These are phyloP conservation scores for Spathaspora arborariae DNA, from an alignment of 805 yeast genomes.

Conservation along the genomic window DNA sequence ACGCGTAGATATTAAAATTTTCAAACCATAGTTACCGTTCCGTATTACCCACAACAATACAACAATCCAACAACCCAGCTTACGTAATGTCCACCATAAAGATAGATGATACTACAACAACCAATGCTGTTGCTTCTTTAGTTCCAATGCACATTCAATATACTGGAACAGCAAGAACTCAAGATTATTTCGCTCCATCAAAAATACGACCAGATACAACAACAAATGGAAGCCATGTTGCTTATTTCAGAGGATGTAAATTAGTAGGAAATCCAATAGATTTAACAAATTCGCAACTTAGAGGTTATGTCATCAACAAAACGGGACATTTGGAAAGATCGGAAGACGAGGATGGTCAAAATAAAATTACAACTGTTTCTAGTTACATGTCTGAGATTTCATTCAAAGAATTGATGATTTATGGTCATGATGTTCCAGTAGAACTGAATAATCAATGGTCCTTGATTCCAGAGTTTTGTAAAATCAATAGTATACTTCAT, in stretches of 20 bases:
- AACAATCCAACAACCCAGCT: too few species aligned
- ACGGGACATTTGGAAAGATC: slow-evolving; percentile 18
- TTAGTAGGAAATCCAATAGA: slow-evolving; percentile 22
- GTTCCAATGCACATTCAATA: slow-evolving; percentile 26
- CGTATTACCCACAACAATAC: too few species aligned
- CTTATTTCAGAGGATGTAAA: slow-evolving; percentile 35
- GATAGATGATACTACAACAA: slow-evolving; percentile 4
- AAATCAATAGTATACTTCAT: slow-evolving; percentile 24
- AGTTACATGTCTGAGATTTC: slow-evolving; percentile 20
- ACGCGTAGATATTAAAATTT: background rate
- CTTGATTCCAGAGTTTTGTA: slow-evolving; percentile 26
- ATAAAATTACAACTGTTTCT: slow-evolving; percentile 17
- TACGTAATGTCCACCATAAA: slow-evolving; percentile 5
- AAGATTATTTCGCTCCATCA: slow-evolving; percentile 28
- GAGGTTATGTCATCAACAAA: slow-evolving; percentile 25
- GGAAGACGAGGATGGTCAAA: slow-evolving; percentile 10
- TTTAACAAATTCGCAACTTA: slow-evolving; percentile 11
- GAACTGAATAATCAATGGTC: slow-evolving; percentile 21
- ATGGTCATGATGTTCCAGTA: slow-evolving; percentile 29
- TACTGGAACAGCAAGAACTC: slow-evolving; percentile 30
- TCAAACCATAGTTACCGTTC: too few species aligned
- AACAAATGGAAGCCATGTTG: slow-evolving; percentile 12
- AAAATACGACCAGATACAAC: slow-evolving; percentile 15
- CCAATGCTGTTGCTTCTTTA: slow-evolving; percentile 18
- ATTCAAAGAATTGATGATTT: slow-evolving; percentile 19